Conservation (phyloP, 352 stramenopile species). For the Globisporangium parvum region DNA sequence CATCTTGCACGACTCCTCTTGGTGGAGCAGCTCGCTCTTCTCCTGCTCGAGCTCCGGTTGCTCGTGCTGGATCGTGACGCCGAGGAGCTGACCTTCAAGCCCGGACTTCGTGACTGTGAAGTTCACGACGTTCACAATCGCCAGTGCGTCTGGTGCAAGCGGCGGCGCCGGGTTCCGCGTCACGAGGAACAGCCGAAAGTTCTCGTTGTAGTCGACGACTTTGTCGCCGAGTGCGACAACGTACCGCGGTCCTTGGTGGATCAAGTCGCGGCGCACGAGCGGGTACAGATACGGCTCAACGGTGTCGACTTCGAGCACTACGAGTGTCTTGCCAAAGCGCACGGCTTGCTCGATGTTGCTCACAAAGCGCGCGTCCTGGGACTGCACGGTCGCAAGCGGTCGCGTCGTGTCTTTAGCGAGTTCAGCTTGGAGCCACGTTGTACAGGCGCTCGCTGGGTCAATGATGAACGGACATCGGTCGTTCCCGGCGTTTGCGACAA, state of each 20-base stretch:
- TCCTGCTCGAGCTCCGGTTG: constrained; percentile 91
- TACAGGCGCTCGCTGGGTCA: constrained; percentile 88
- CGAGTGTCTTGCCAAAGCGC: constrained; percentile 94
- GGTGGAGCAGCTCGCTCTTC: constrained; percentile 87
- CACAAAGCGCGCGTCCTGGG: constrained; percentile 84
- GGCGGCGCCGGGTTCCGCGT: constrained; percentile 88
- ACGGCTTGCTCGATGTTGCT: constrained; percentile 92
- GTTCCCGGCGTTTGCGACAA: constrained; percentile 72
- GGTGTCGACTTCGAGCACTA: constrained; percentile 90
- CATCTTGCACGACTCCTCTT: constrained; percentile 95
- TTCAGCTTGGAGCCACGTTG: constrained; percentile 87
- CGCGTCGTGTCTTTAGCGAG: constrained; percentile 79
- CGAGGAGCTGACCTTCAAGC: constrained; percentile 91
- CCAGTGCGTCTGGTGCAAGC: constrained; percentile 82
- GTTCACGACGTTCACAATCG: constrained; percentile 92
- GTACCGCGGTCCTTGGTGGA: constrained; percentile 87
- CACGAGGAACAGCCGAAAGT: constrained; percentile 90
- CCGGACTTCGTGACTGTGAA: constrained; percentile 94
- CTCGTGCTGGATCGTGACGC: constrained; percentile 92
- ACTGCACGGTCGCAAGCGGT: constrained; percentile 84
- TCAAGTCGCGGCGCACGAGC: constrained; percentile 86
- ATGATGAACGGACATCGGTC: constrained; percentile 93
- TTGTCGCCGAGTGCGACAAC: constrained; percentile 91
- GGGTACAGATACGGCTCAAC: constrained; percentile 93
- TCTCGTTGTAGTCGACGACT: constrained; percentile 93